These are phyloP conservation scores for Warburgia ugandensis DNA, from an alignment of 164 flowering plant species.

Conservation along the genomic window DNA sequence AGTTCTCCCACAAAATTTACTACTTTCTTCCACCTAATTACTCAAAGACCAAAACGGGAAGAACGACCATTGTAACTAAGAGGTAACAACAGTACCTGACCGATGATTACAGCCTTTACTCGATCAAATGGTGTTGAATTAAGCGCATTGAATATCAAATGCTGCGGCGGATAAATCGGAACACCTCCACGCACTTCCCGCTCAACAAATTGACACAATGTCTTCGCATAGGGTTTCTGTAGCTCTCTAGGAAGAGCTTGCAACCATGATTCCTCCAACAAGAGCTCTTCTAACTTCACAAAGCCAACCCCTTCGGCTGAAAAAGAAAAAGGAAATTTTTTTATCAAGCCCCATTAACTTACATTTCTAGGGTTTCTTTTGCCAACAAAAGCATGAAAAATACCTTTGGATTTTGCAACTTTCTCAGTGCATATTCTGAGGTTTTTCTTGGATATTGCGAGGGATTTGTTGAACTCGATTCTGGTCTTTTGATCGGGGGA, in stretches of 20 bases:
- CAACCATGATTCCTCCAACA: constrained; percentile 90
- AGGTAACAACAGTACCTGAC: constrained; percentile 44
- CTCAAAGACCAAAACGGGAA: not conserved
- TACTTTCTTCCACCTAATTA: not conserved
- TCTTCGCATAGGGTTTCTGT: constrained; percentile 64
- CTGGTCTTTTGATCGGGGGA: constrained; percentile 45
- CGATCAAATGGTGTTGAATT: constrained; percentile 71
- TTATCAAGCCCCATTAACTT: not conserved
- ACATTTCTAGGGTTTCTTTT: not conserved
- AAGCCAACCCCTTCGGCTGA: constrained; percentile 38
- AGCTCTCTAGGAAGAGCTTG: constrained; percentile 66
- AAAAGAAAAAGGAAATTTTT: not conserved
- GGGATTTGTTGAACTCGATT: constrained; percentile 46
- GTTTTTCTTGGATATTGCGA: constrained; percentile 57
- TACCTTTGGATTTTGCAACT: constrained; percentile 43
- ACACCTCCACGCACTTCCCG: constrained; percentile 42
- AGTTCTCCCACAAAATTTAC: too few species aligned
- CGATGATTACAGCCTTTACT: constrained; percentile 82
- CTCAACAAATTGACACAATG: constrained; percentile 54
- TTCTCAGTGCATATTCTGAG: constrained; percentile 51
- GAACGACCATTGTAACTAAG: not conserved
- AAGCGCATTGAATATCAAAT: constrained; percentile 82
- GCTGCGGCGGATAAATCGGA: constrained; percentile 77
- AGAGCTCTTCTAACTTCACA: constrained; percentile 61
- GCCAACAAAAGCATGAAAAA: not conserved